Evolutionary conservation across 768 basidiomycete species (phyloP).

Genomic region (Collybia sp.): DNA sequence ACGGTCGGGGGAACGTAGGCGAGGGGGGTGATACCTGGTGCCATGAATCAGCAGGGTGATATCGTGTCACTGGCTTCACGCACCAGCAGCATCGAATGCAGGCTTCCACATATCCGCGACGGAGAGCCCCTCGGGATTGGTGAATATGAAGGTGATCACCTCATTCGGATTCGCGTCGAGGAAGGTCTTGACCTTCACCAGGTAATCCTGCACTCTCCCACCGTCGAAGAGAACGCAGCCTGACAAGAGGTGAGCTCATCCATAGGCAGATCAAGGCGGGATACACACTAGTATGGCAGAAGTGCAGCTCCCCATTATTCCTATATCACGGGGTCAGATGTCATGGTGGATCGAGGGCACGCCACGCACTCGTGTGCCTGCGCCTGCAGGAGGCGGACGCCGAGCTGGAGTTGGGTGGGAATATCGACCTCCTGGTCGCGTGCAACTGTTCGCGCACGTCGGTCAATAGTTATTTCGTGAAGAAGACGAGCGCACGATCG

Average conservation of each 20-base stretch:
- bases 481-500: constrained; percentile 39
- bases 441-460: constrained; percentile 11
- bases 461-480: constrained; percentile 39
- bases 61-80: constrained; percentile 7
- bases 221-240: constrained; percentile 51
- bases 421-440: constrained; percentile 49
- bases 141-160: constrained; percentile 61
- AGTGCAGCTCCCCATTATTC: constrained; percentile 44
- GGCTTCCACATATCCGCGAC: constrained; percentile 46
- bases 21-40: constrained; percentile 33
- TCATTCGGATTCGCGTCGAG: constrained; percentile 60
- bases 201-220: constrained; percentile 42
- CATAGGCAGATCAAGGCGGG: neutral
- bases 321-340: constrained; percentile 8
- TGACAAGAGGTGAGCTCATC: constrained; percentile 8
- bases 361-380: constrained; percentile 41
- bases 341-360: neutral
- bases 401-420: constrained; percentile 40
- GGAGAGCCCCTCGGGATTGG: constrained; percentile 56
- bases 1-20: constrained; percentile 48
- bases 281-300: constrained; percentile 62
- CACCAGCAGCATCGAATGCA: constrained; percentile 46
- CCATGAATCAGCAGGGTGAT: neutral
- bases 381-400: constrained; percentile 57
- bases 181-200: constrained; percentile 49